Base-by-base conservation (phyloP, 1,139 yeast genomes). In the Candida sp. region DNA sequence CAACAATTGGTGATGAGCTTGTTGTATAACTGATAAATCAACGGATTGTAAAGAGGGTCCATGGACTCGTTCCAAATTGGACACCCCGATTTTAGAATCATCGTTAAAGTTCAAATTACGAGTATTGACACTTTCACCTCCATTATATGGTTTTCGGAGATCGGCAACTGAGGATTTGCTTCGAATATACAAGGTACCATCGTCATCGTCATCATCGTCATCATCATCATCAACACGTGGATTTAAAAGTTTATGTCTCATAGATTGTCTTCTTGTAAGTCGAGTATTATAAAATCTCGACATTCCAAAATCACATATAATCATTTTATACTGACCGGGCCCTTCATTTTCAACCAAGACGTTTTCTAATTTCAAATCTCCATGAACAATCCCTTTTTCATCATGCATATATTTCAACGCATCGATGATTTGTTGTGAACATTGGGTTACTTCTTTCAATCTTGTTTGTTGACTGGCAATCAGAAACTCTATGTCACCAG, bases 291-390 rank as follows among this genome's bases (percentile, higher is more conserved):
- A 68, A 6, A 68, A 65, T 39, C 72, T 56, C 43, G 75, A 70
- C 95, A 90, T 88, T 4, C 98, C 98, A 67, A 90, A 90, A 64
- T 90, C 98, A 65, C 97, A 88, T 6, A 90, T 58, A 22, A 80
- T 59, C 57, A 82, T 67, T 30, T 62, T 61, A 48, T 57, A 53
- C 12, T 56, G 51, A 9, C 61, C 57, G 27, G 55, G 57, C 25
- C 45, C 53, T 49, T 64, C 49, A 22, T 64, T 61, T 43, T 81
- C 82, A 30, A 88, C 65, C 43, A 91, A 66, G 46, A 95, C 87
- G 57, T 91, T 91, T 56, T 91, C 98, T 41, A 90, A 70, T 61
- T 91, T 91, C 36, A 91, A 68, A 63, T 91, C 98, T 2, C 97
- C 95, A 58, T 91, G 98, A 6, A 86, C 91, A 30, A 88, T 75